phyloP scores from a whole-genome alignment of 106 monocot genomes.

The Platanthera guangdongensis region DNA sequence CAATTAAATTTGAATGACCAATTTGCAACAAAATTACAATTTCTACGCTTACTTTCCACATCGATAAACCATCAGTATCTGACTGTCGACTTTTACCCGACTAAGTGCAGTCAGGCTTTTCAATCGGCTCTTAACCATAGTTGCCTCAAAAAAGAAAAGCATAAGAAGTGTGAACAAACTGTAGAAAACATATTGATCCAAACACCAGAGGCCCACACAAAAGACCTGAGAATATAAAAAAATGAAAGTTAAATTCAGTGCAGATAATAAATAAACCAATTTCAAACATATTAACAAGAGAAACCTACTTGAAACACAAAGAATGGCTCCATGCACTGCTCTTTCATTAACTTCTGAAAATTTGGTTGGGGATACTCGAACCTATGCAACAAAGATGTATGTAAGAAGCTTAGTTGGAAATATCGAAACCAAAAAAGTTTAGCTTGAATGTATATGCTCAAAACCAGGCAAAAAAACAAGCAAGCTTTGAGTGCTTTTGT shows the following conservation, averaged over 20 bases:
- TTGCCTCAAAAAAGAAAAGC: constrained; percentile 97
- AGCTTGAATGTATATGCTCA: neutral
- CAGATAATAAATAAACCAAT: neutral
- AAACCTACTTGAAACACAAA: constrained; percentile 89
- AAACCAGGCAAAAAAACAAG: neutral
- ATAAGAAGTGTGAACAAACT: constrained; percentile 97
- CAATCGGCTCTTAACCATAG: constrained; percentile 96
- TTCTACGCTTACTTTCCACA: constrained; percentile 63
- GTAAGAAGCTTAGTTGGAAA: neutral
- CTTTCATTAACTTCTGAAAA: constrained; percentile 97
- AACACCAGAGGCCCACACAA: constrained; percentile 96
- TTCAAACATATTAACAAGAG: neutral
- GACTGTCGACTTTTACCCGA: constrained; percentile 87
- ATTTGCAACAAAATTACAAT: neutral
- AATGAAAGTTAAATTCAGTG: neutral
- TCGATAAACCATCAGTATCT: constrained; percentile 74
- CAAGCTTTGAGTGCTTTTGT: no score
- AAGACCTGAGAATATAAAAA: constrained; percentile 55
- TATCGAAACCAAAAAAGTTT: neutral
- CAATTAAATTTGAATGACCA: neutral
- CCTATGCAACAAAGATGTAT: constrained; percentile 27
- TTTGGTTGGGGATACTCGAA: constrained; percentile 99
- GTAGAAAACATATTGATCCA: constrained; percentile 99
- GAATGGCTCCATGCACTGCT: constrained; percentile 94
- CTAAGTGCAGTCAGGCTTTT: constrained; percentile 95